Base-by-base conservation (phyloP, 1,284 basidiomycete species). In the Stygiomarasmius scandens region DNA sequence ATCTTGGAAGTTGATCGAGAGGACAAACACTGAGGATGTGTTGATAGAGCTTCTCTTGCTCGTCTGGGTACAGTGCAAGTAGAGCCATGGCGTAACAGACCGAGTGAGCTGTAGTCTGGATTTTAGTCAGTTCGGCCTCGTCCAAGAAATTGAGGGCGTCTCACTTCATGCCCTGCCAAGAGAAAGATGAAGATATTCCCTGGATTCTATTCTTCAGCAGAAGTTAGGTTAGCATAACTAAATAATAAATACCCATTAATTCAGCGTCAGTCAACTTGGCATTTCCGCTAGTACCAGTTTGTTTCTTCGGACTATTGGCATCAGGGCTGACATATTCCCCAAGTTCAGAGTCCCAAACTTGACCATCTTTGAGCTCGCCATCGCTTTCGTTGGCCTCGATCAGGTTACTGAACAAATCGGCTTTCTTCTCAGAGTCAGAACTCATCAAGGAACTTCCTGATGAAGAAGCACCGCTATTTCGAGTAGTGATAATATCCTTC, bases 11-110 rank as follows among this genome's bases (percentile, higher is more conserved):
- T 27, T 50, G 48, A 3, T 36, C 50, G 41, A 49, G 56, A 6
- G 54, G 47, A n/a, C 58, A 19, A 12, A 60, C 36, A n/a, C 16
- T 23, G 12, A 32, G 47, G 38, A 77, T 65, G 47, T 78, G 71
- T 4, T 72, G 60, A 57, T 65, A 67, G 0, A 75, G 61, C 49
- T 67, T 67, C 19, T 75, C 70, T 62, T 79, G 77, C 52, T 70
- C 68, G 6, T 74, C 70, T 1, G 71, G 75, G 62, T 77, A 64
- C 2, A 77, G 54, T 3, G 75, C 73, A 1, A 79, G 65, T 20
- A 73, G 66, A 1, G 64, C 71, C 3, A 77, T 59, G 2, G 71
- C 61, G 44, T 71, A 75, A 2, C 69, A 65, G 2, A 78, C 58
- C 10, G 73, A 71, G 55, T 76, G 70, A 6, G 74, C 73, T 1